Evolutionary conservation across 2,329 filamentous ascomycete genomes (phyloP).

Genomic region (Trichoderma guizhouense): DNA sequence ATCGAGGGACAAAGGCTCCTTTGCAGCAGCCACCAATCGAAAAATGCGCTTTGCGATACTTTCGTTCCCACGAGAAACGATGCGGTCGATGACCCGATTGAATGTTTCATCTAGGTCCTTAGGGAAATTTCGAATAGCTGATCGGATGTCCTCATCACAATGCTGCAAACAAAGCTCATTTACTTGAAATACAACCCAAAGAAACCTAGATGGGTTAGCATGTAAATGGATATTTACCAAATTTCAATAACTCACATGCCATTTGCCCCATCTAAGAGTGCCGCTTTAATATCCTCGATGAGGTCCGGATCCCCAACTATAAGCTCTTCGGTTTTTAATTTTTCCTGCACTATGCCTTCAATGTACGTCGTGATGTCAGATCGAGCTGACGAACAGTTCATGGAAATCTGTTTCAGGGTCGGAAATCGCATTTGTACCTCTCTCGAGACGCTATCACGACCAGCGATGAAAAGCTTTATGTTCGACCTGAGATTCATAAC

Average conservation of each 20-base stretch:
- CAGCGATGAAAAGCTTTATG: slow-evolving; percentile 29
- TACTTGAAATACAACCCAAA: slow-evolving; percentile 38
- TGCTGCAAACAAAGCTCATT: slow-evolving; percentile 33
- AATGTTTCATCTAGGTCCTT: slow-evolving; percentile 20
- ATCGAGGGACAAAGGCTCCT: slow-evolving; percentile 32
- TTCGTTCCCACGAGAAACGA: slow-evolving; percentile 1
- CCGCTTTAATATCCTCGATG: slow-evolving; percentile 26
- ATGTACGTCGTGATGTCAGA: slow-evolving; percentile 19
- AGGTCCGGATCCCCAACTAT: slow-evolving; percentile 22
- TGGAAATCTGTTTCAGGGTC: background rate
- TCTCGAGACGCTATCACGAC: slow-evolving; percentile 26
- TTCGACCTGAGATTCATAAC: background rate
- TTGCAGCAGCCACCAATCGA: slow-evolving; percentile 31
- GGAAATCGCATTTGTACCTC: slow-evolving; percentile 19
- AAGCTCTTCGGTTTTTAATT: slow-evolving; percentile 18
- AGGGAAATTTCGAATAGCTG: slow-evolving; percentile 14
- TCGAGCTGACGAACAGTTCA: background rate
- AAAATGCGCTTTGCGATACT: slow-evolving; percentile 10
- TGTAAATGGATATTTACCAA: background rate
- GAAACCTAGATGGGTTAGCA: slow-evolving; percentile 31
- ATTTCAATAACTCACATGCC: slow-evolving; percentile 32
- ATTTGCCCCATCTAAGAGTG: slow-evolving; percentile 29
- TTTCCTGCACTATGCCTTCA: slow-evolving; percentile 13
- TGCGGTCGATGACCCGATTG: slow-evolving; percentile 18
- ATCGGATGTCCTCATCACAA: slow-evolving; percentile 23